These are phyloP conservation scores for Clavulina sp. DNA, from an alignment of 768 basidiomycete genomes.

Conservation along the genomic window DNA sequence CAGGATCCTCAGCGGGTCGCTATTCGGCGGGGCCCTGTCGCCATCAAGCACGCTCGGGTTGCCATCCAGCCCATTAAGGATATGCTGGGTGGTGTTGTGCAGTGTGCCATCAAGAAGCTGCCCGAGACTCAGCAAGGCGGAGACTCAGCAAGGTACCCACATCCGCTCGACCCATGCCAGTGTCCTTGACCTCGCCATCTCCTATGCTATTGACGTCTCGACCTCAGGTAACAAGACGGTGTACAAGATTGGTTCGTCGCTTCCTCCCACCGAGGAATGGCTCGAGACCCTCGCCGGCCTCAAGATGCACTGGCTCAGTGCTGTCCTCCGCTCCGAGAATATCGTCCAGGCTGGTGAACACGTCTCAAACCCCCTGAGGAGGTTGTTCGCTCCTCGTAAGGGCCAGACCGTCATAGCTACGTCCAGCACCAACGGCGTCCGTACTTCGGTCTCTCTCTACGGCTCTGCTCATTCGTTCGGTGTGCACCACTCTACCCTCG, in stretches of 20 bases:
- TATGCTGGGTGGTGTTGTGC: constrained; percentile 45
- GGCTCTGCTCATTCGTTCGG: constrained; percentile 72
- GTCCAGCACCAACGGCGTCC: constrained; percentile 25
- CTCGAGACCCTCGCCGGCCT: constrained; percentile 67
- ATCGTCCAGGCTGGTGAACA: constrained; percentile 77
- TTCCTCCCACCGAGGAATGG: constrained; percentile 58
- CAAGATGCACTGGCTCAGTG: constrained; percentile 71
- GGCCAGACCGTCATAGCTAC: constrained; percentile 62
- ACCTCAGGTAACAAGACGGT: constrained; percentile 29
- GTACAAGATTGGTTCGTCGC: constrained; percentile 26
- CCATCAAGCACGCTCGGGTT: constrained; percentile 66
- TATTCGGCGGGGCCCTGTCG: constrained; percentile 92
- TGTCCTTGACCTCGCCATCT: constrained; percentile 6
- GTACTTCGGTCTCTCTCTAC: constrained; percentile 44
- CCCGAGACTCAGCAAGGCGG: constrained; percentile 61
- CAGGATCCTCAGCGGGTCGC: constrained; percentile 97
- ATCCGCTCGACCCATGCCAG: constrained; percentile 27
- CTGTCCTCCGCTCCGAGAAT: constrained; percentile 60
- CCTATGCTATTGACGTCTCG: constrained; percentile 30
- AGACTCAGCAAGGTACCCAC: constrained; percentile 57
- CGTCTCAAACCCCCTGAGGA: constrained; percentile 75
- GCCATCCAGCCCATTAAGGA: constrained; percentile 93
- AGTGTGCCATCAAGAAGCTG: constrained; percentile 56
- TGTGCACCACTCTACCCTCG: constrained; percentile 53
- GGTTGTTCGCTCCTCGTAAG: constrained; percentile 64